Conservation (phyloP, 257 asterid species). For the Paulownia fortunei region DNA sequence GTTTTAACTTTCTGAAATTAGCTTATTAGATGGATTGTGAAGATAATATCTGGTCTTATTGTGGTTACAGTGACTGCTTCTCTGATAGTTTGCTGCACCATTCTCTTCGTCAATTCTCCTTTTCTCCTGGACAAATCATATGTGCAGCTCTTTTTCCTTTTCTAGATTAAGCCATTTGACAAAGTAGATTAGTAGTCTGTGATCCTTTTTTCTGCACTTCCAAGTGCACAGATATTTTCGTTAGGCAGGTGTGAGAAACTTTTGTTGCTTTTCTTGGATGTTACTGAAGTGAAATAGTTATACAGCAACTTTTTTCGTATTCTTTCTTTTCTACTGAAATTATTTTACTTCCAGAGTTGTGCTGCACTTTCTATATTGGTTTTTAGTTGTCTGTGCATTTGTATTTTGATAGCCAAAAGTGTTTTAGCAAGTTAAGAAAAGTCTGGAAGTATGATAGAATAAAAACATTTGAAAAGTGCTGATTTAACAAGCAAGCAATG, state of each 20-base stretch:
- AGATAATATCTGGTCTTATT: not conserved
- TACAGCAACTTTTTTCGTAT: not conserved
- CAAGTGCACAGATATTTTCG: not conserved
- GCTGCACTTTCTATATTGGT: not conserved
- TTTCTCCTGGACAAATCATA: not conserved
- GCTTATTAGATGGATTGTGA: constrained; percentile 13
- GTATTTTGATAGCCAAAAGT: not conserved
- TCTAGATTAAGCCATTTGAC: not conserved
- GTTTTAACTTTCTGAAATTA: not conserved
- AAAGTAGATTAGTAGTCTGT: not conserved
- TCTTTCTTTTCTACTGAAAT: not conserved
- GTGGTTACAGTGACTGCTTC: not conserved
- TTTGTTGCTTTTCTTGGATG: not conserved
- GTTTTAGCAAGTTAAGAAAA: not conserved
- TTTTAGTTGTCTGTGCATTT: not conserved
- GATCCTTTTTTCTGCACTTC: not conserved
- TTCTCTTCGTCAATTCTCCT: constrained; percentile 7
- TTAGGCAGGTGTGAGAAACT: not conserved
- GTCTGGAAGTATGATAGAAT: not conserved
- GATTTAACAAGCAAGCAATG: not conserved
- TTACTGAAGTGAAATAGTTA: not conserved
- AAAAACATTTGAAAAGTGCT: not conserved
- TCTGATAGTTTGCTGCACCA: not conserved
- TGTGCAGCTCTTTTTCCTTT: not conserved
- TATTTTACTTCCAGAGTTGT: not conserved